phyloP scores from a whole-genome alignment of 2,329 filamentous ascomycete genomes.

The Lasiodiplodia gonubiensis region DNA sequence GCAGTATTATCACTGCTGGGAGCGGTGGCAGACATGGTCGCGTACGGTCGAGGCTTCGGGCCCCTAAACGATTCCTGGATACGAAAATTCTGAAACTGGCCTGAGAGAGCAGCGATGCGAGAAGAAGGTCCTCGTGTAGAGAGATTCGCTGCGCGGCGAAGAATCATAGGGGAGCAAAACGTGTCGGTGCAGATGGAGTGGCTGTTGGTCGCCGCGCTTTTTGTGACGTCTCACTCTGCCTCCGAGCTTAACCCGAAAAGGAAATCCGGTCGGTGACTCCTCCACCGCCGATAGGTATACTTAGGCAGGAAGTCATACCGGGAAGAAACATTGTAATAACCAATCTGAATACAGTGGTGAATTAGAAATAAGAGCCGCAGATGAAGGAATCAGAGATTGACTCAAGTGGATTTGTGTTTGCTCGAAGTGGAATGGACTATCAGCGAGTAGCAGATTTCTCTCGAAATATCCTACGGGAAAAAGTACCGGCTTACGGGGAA shows the following conservation, averaged over 20 bases:
- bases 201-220: conserved; percentile 2
- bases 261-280: conserved; percentile 8
- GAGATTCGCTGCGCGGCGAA: conserved; percentile 5
- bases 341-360: too few relatives aligned
- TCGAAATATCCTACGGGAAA: too few relatives aligned
- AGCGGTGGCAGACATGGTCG: conserved; percentile 7
- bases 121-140: background rate
- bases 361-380: too few relatives aligned
- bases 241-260: conserved; percentile 23
- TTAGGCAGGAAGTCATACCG: background rate
- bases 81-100: background rate
- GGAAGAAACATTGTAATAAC: background rate
- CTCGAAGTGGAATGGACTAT: too few relatives aligned
- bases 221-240: conserved; percentile 9
- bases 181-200: background rate
- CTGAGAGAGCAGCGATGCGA: background rate
- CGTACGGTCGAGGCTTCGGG: background rate
- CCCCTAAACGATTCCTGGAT: background rate
- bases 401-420: too few relatives aligned
- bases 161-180: conserved; percentile 14
- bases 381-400: too few relatives aligned
- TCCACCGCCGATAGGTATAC: background rate
- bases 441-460: too few relatives aligned
- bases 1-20: conserved; percentile 2
- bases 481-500: too few relatives aligned